A percentile compares a stretch with the other conserved stretches of the same genome.
These are phyloP conservation scores for Jamesozyma rosinii DNA, from an alignment of 805 yeast genomes.

Conservation along the genomic window DNA sequence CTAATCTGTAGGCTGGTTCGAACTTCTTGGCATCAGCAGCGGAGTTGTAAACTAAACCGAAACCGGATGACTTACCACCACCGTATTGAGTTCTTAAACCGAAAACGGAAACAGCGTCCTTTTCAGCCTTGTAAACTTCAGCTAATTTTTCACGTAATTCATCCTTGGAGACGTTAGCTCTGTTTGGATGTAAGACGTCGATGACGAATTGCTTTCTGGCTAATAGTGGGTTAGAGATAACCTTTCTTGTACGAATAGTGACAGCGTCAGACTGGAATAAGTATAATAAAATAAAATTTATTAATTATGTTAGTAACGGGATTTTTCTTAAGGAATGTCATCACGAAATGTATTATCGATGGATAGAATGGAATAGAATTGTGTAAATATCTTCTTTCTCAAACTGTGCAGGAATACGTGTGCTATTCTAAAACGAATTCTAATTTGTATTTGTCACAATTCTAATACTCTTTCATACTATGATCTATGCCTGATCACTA, in stretches of 20 bases:
- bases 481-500: too few relatives aligned
- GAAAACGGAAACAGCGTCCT: conserved; percentile 92
- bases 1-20: conserved; percentile 98
- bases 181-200: conserved; percentile 99
- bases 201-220: conserved; percentile 99
- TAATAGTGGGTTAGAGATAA: conserved; percentile 97
- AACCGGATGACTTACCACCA: conserved; percentile 99
- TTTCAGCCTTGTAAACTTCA: conserved; percentile 80
- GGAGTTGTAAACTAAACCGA: conserved; percentile 97
- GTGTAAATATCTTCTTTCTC: too few relatives aligned
- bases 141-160: conserved; percentile 94
- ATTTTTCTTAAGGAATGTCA: not conserved
- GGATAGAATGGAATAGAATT: not conserved
- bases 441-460: too few relatives aligned
- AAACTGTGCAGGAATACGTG: too few relatives aligned
- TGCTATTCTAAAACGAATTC: too few relatives aligned
- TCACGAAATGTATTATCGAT: too few relatives aligned
- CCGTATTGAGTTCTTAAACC: conserved; percentile 99
- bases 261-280: conserved; percentile 86
- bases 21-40: conserved; percentile 95
- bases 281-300: not conserved
- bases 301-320: conserved; percentile 11
- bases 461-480: too few relatives aligned
- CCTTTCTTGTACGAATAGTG: conserved; percentile 98
- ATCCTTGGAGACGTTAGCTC: conserved; percentile 98